phyloP scores from a whole-genome alignment of 441 rosid genomes.

The Syzygium malaccense region DNA sequence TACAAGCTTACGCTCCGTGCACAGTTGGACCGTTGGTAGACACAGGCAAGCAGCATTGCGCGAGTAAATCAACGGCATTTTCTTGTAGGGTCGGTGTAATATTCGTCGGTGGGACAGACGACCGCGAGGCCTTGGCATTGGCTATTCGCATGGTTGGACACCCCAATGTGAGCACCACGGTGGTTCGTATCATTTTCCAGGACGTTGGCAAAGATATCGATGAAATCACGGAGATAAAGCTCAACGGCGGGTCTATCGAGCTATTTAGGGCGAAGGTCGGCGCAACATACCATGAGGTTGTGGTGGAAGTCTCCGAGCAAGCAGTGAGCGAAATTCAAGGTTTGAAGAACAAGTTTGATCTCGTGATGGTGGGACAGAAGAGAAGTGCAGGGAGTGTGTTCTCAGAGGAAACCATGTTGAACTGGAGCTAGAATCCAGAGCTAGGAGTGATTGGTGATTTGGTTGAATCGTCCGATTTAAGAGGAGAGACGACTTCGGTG shows the following conservation, averaged over 20 bases:
- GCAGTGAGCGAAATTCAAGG: background rate
- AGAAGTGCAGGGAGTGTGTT: background rate
- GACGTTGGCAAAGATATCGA: background rate
- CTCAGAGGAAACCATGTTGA: constrained; percentile 1
- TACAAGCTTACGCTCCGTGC: background rate
- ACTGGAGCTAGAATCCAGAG: constrained; percentile 3
- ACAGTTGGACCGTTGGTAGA: background rate
- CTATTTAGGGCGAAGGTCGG: background rate
- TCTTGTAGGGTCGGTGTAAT: background rate
- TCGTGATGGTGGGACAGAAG: background rate
- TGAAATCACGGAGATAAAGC: background rate
- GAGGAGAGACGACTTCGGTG: background rate
- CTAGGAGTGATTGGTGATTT: constrained; percentile 4
- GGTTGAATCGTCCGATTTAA: background rate
- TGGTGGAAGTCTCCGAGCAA: background rate
- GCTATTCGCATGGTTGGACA: background rate
- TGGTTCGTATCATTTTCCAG: background rate
- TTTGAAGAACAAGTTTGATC: background rate
- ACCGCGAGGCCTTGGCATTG: constrained; percentile 2
- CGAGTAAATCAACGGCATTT: background rate
- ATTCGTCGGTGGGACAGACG: background rate
- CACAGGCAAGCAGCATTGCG: background rate
- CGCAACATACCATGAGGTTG: background rate
- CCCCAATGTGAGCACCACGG: background rate
- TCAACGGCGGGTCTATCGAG: background rate